Percentiles rank a stretch among this genome's conserved stretches.
Conservation (phyloP, 805 yeast genomes). For the Wickerhamomyces bisporus region DNA sequence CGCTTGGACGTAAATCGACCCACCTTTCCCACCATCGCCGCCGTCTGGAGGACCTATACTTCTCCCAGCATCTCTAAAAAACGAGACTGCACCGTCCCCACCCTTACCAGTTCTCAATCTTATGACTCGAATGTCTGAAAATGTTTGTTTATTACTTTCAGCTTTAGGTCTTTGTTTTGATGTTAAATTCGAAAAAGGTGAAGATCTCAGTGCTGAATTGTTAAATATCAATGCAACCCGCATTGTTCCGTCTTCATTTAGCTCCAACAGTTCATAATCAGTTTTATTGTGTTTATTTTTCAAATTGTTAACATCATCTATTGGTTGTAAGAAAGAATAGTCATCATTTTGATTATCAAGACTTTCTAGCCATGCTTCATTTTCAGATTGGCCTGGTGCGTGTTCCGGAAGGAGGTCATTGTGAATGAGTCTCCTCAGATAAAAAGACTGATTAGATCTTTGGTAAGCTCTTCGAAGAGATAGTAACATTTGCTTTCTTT, state of each 20-base stretch:
- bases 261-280: not conserved
- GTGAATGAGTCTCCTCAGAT: not conserved
- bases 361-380: slow-evolving; percentile 36
- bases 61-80: slow-evolving; percentile 78
- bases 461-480: not conserved
- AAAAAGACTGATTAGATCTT: not conserved
- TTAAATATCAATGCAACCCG: slow-evolving; percentile 1
- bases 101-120: slow-evolving; percentile 75
- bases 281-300: not conserved
- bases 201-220: slow-evolving; percentile 18
- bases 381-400: slow-evolving; percentile 37
- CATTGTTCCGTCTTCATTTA: slow-evolving; percentile 5
- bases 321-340: not conserved
- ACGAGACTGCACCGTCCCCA: slow-evolving; percentile 84
- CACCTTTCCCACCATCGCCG: slow-evolving; percentile 98
- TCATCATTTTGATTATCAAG: slow-evolving; percentile 5
- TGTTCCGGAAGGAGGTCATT: slow-evolving; percentile 25
- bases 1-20: slow-evolving; percentile 79
- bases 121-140: slow-evolving; percentile 64
- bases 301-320: slow-evolving; percentile 2
- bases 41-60: slow-evolving; percentile 96
- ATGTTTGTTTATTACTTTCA: slow-evolving; percentile 33
- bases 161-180: slow-evolving; percentile 39
- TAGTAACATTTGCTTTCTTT: not conserved
- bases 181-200: slow-evolving; percentile 34